A percentile compares a stretch with the other conserved stretches of the same genome.
These are phyloP conservation scores for Helminthosporium solani DNA, from an alignment of 2,329 filamentous ascomycete genomes.

Conservation along the genomic window DNA sequence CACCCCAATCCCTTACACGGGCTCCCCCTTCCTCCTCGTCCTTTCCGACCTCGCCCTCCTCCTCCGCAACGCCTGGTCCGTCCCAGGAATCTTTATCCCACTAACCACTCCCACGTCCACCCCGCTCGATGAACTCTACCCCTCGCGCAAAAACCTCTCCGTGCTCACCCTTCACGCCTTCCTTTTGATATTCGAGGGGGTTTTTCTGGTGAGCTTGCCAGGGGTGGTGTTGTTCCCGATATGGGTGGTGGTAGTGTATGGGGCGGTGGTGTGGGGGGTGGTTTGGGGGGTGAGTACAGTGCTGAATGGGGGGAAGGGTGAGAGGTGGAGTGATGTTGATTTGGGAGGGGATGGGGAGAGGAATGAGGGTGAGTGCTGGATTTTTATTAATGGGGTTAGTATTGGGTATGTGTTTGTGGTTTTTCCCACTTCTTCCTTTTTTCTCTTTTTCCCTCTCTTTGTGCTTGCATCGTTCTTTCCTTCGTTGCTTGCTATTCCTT, in stretches of 20 bases:
- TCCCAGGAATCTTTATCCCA: constrained; percentile 21
- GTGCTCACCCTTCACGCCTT: constrained; percentile 59
- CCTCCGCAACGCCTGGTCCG: constrained; percentile 9
- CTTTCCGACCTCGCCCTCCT: constrained; percentile 23
- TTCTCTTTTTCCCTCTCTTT: constrained; percentile 5
- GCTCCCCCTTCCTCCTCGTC: constrained; percentile 20
- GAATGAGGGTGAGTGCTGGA: constrained; percentile 68
- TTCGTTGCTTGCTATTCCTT: background rate
- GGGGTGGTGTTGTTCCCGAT: constrained; percentile 48
- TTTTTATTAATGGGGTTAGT: constrained; percentile 76
- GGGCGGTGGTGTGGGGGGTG: constrained; percentile 25
- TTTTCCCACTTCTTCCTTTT: background rate
- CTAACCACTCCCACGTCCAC: constrained; percentile 8
- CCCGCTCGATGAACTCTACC: constrained; percentile 61
- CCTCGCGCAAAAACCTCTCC: constrained; percentile 57
- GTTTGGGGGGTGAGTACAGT: constrained; percentile 35
- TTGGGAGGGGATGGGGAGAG: constrained; percentile 36
- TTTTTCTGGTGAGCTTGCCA: constrained; percentile 61
- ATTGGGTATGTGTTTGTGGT: constrained; percentile 51
- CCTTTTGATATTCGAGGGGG: constrained; percentile 58
- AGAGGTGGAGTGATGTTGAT: constrained; percentile 57
- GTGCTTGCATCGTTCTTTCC: background rate
- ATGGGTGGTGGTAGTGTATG: constrained; percentile 38
- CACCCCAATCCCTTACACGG: constrained; percentile 25
- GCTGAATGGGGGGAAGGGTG: constrained; percentile 35